Percentiles rank a stretch among this genome's conserved stretches.
Evolutionary conservation across 73 alveolate species (phyloP).

Genomic region (Uronychia setigera): DNA sequence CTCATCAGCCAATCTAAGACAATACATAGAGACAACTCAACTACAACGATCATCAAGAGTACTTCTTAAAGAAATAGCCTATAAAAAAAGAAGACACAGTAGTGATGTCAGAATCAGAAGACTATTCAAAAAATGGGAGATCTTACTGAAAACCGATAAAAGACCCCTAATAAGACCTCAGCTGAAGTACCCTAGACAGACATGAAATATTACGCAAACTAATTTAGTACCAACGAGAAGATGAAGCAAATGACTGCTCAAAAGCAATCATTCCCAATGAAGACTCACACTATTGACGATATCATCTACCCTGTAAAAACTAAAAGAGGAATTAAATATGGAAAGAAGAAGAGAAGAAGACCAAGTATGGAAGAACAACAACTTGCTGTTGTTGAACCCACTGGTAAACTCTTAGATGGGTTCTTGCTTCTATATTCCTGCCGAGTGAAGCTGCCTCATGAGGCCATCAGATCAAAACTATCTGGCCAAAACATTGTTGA

Average conservation of each 20-base stretch:
- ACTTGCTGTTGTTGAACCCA: constrained; percentile 29
- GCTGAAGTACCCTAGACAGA: background rate
- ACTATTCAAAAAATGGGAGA: too few relatives aligned
- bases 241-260: background rate
- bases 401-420: constrained; percentile 73
- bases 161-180: too few relatives aligned
- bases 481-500: constrained; percentile 65
- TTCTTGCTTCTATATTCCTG: constrained; percentile 63
- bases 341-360: constrained; percentile 35
- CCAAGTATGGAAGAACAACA: constrained; percentile 4
- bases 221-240: background rate
- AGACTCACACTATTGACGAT: constrained; percentile 55
- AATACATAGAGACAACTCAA: too few relatives aligned
- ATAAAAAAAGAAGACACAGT: too few relatives aligned
- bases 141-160: too few relatives aligned
- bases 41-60: too few relatives aligned
- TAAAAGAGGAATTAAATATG: constrained; percentile 46
- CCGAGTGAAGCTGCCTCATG: constrained; percentile 78
- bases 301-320: constrained; percentile 54
- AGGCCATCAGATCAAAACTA: constrained; percentile 67
- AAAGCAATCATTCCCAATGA: constrained; percentile 60
- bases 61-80: too few relatives aligned
- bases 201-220: background rate
- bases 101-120: too few relatives aligned
- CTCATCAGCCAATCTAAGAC: too few relatives aligned